Evolutionary conservation across 257 asterid genomes (phyloP).

Genomic region (Sherardia arvensis): DNA sequence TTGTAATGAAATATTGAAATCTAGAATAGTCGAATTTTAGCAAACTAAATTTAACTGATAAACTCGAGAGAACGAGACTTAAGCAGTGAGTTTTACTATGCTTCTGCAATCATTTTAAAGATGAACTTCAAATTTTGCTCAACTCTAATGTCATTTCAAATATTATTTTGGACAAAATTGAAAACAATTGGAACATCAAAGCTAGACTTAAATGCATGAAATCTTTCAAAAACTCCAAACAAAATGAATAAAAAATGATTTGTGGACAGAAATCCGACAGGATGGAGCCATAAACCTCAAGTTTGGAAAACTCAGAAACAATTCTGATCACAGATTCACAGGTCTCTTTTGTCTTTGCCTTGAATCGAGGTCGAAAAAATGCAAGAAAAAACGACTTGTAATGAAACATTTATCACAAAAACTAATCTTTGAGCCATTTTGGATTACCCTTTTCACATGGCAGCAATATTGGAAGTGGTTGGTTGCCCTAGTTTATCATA

Average conservation of each 20-base stretch:
- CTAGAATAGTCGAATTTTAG: too few relatives aligned
- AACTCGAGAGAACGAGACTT: too few relatives aligned
- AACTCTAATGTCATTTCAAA: background rate
- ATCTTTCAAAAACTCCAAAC: background rate
- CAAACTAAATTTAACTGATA: too few relatives aligned
- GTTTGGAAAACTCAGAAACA: background rate
- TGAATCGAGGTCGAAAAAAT: background rate
- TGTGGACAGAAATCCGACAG: background rate
- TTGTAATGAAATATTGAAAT: too few relatives aligned
- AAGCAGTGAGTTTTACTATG: too few relatives aligned
- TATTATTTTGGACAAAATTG: background rate
- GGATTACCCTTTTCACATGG: conserved; percentile 15
- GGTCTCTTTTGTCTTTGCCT: background rate
- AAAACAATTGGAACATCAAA: background rate
- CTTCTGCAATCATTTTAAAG: too few relatives aligned
- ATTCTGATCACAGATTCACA: background rate
- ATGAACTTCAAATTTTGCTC: background rate
- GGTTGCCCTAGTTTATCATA: background rate
- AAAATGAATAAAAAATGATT: background rate
- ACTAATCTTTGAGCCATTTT: background rate
- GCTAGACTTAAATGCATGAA: background rate
- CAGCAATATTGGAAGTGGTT: conserved; percentile 1
- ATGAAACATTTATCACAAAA: background rate
- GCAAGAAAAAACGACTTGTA: background rate
- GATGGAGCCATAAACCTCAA: background rate